Evolutionary conservation across 2,329 filamentous ascomycete species (phyloP).

Genomic region (Alternaria arbusti): DNA sequence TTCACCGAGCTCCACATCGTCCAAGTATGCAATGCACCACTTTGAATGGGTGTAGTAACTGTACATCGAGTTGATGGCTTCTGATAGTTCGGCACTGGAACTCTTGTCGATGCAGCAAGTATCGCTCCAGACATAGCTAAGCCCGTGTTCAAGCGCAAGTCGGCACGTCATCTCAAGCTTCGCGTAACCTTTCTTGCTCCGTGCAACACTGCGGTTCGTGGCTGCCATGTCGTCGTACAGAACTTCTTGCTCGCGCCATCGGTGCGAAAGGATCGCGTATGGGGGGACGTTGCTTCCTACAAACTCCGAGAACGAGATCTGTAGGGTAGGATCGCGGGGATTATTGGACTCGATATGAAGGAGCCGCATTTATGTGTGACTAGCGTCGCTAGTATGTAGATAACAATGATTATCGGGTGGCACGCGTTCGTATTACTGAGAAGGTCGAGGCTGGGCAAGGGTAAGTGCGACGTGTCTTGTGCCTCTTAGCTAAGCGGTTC

Average conservation of each 20-base stretch:
- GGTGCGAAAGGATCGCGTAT: conserved; percentile 18
- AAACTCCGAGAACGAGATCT: neutral
- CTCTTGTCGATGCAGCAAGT: conserved; percentile 2
- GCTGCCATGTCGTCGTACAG: neutral
- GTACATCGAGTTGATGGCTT: conserved; percentile 2
- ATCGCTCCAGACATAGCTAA: neutral
- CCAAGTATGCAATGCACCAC: neutral
- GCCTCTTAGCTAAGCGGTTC: neutral
- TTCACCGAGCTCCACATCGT: neutral
- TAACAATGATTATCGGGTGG: neutral
- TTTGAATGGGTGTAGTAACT: neutral
- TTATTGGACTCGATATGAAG: neutral
- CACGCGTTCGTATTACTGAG: neutral
- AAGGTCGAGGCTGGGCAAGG: neutral
- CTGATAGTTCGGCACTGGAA: neutral
- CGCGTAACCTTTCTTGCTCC: neutral
- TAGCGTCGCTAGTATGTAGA: neutral
- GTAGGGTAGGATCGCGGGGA: neutral
- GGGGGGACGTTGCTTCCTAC: conserved; percentile 2
- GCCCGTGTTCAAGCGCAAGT: neutral
- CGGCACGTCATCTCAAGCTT: neutral
- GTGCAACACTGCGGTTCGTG: neutral
- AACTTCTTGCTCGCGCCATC: conserved; percentile 9
- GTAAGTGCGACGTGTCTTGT: neutral
- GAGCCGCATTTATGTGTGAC: neutral